Base-by-base conservation (phyloP, 176 grass and related monocot genomes). In the Phyllostachys edulis region DNA sequence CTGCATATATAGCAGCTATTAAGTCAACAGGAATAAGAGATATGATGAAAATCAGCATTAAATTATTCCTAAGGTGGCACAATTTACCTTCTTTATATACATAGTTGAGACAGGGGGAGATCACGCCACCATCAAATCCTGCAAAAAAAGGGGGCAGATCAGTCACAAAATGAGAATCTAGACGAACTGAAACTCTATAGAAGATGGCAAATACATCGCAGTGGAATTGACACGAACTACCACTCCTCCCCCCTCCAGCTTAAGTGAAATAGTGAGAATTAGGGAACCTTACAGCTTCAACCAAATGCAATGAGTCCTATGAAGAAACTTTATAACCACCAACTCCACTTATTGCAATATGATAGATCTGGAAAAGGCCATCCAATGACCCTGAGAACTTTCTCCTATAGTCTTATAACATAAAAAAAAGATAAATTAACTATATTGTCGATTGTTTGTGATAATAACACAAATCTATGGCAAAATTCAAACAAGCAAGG, bases 61-160 rank as follows among this genome's bases (percentile, higher is more conserved):
- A 69, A 46, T 62, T n/a, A 63, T n/a, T 12, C 69, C 18, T 4
- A 45, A 65, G 18, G 5, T 13, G 68, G 57, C 13, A 80, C 29
- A 69, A 32, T 38, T 29, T 88, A 93, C 95, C 91, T 93, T 94
- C 87, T 98, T 98, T 61, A 98, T 98, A 78, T 95, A 91, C 95
- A 98, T 98, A 39, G 42, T 54, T 24, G 0, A 80, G 62, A 18
- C n/a, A 2, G 3, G 32, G 20, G 29, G 63, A 67, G 80, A 73
- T 87, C 77, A 91, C 14, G 0, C 32, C 15, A 85, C 64, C 72
- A 82, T 88, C n/a, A 82, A 69, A 69, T 47, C 54, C 72, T 77
- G 55, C 51, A 69, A 44, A 69, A 50, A 70, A 49, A 27, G 0
- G 61, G n/a, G 16, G 41, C 34, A 21, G 11, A 7, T 40, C 15